Conservation (phyloP, 768 basidiomycete species). For the Termitomyces sp. region DNA sequence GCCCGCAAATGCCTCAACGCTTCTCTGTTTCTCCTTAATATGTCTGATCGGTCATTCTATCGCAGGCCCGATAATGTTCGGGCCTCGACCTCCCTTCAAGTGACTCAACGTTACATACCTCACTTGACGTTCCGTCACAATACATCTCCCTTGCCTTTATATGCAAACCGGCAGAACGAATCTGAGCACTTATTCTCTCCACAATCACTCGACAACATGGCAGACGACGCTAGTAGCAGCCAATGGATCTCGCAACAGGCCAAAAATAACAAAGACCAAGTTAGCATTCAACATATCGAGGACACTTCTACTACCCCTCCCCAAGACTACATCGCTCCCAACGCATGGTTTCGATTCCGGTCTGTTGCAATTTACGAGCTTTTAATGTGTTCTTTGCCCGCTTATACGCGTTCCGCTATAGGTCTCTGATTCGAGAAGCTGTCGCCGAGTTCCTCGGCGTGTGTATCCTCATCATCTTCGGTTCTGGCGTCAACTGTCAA, state of each 20-base stretch:
- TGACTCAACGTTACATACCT: not conserved
- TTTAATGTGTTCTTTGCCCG: not conserved
- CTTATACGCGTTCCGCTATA: not conserved
- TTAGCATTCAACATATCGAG: not conserved
- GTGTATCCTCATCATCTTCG: slow-evolving; percentile 53
- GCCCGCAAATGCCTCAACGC: not conserved
- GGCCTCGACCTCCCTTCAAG: not conserved
- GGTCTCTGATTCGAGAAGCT: slow-evolving; percentile 49
- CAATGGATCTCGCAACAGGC: not conserved
- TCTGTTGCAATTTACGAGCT: slow-evolving; percentile 17
- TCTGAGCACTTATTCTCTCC: not conserved
- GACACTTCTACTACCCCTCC: not conserved
- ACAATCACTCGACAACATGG: not conserved
- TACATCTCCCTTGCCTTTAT: not conserved
- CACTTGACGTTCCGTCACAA: slow-evolving; percentile 1
- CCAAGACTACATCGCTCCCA: slow-evolving; percentile 35
- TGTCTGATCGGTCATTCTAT: not conserved
- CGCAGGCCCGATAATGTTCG: not conserved
- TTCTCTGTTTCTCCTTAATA: not conserved
- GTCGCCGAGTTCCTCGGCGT: slow-evolving; percentile 61
- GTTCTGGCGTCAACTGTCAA: slow-evolving; percentile 53
- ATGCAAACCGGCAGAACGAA: not conserved
- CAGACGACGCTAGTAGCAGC: not conserved
- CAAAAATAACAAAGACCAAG: not conserved
- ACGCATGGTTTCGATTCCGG: slow-evolving; percentile 53